Evolutionary conservation across 2,329 filamentous ascomycete species (phyloP), one percentile per base, ranked within the genome.

Genomic region (Cadophora malorum): DNA sequence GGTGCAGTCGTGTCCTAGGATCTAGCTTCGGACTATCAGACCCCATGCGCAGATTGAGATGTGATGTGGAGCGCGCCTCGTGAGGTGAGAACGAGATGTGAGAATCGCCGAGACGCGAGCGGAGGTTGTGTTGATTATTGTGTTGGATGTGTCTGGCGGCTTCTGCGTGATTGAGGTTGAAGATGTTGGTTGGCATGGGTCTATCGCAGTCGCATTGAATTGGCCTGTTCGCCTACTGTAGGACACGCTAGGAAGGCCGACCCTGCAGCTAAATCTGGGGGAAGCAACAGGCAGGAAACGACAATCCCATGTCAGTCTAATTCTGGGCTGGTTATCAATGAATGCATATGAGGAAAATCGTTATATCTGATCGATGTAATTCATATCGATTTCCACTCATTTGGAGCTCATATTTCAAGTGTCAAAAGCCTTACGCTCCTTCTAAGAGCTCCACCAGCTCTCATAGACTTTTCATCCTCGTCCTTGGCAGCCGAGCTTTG

Each of bases 1-100:
- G 63, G 72, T 72, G 70, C 55, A 70, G 68, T 76, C 69, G 73
- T 75, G 70, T 72, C 66, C 70, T 70, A 70, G 69, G 70, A 70
- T 72, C 72, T 73, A 71, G 70, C 68, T 71, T 67, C 70, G 70
- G 69, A 63, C 63, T 70, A 64, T 69, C 52, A 66, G 67, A 67
- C 63, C 75, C 74, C 75, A 76, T 76, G 67, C 73, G 73, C 70
- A 47, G 28, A 50, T 60, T 45, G 52, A 65, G 67, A 62, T 59
- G 35, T 63, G 67, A 45, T 61, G 67, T 63, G 65, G 69, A 55
- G 67, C 66, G 69, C 66, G 67, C 65, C 58, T 67, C 49, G 47
- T 25, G 23, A 53, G 23, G 9, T 53, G 56, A n/a, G 45, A 49
- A 19, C 45, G 56, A 28, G 45, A 19, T 53, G 47, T 12, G 31